Evolutionary conservation across 352 stramenopile genomes (phyloP).

Genomic region (Phytophthora palmivora): DNA sequence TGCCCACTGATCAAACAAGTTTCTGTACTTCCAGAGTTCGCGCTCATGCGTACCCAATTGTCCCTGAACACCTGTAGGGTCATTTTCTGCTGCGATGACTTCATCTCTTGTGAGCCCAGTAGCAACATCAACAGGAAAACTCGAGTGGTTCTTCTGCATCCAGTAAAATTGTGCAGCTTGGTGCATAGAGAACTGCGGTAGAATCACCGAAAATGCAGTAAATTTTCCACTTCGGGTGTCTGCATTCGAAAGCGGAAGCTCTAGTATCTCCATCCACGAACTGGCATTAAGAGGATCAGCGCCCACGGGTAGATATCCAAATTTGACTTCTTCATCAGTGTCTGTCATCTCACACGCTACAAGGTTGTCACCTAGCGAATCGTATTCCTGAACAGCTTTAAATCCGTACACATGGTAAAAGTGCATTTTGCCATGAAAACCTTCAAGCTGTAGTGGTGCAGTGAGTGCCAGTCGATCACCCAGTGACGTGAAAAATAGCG

Average conservation of each 20-base stretch:
- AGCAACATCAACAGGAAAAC: slow-evolving; percentile 60
- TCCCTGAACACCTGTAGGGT: slow-evolving; percentile 46
- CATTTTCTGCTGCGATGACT: slow-evolving; percentile 50
- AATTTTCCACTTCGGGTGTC: slow-evolving; percentile 6
- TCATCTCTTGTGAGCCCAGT: slow-evolving; percentile 25
- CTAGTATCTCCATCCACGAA: slow-evolving; percentile 49
- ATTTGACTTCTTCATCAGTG: slow-evolving; percentile 53
- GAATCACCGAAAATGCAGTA: slow-evolving; percentile 34
- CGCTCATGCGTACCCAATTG: slow-evolving; percentile 44
- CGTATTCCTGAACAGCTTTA: slow-evolving; percentile 49
- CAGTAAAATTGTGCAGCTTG: slow-evolving; percentile 57
- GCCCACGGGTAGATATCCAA: slow-evolving; percentile 51
- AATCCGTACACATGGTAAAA: slow-evolving; percentile 76
- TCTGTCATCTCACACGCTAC: slow-evolving; percentile 65
- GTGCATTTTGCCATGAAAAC: slow-evolving; percentile 68
- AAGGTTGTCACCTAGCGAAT: slow-evolving; percentile 57
- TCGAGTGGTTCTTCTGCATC: slow-evolving; percentile 75
- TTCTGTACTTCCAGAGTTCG: slow-evolving; percentile 67
- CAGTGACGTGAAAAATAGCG: slow-evolving; percentile 72
- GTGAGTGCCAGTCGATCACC: slow-evolving; percentile 61
- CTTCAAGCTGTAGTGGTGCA: slow-evolving; percentile 46
- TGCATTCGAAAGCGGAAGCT: slow-evolving; percentile 37
- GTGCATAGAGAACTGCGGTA: slow-evolving; percentile 58
- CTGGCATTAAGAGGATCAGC: slow-evolving; percentile 46
- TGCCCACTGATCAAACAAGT: slow-evolving; percentile 82